These are phyloP conservation scores for Talaromyces sp. DNA, from an alignment of 2,329 filamentous ascomycete species.

Conservation along the genomic window DNA sequence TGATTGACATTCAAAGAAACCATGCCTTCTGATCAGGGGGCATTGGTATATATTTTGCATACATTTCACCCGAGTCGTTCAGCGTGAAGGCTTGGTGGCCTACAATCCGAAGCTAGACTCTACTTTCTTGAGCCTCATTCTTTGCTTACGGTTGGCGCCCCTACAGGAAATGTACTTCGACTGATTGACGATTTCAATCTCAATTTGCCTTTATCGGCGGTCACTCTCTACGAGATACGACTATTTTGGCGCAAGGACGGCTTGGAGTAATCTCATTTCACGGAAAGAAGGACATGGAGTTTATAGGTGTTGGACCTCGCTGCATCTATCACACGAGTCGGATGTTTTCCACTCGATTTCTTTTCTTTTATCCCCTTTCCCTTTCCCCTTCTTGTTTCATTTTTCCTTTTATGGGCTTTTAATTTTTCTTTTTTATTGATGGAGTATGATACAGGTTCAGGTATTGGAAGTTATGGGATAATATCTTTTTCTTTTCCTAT, in stretches of 20 bases:
- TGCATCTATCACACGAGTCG: neutral
- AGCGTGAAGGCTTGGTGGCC: neutral
- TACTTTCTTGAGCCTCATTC: neutral
- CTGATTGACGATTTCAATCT: neutral
- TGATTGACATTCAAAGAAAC: neutral
- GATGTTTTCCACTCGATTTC: neutral
- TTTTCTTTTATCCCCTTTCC: conserved; percentile 11
- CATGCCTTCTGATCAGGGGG: neutral
- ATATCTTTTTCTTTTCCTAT: conserved; percentile 19
- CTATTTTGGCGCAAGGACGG: conserved; percentile 6
- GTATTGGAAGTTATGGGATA: conserved; percentile 17
- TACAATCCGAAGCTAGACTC: neutral
- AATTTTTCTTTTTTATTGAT: conserved; percentile 18
- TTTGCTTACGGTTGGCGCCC: conserved; percentile 3
- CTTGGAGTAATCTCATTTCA: conserved; percentile 12
- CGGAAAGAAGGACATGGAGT: conserved; percentile 11
- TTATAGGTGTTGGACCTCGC: conserved; percentile 8
- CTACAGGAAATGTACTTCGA: neutral
- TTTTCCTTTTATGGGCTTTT: conserved; percentile 19
- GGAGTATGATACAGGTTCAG: conserved; percentile 16
- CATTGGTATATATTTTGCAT: conserved; percentile 16
- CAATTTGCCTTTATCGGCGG: neutral
- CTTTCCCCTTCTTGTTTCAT: conserved; percentile 17
- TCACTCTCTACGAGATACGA: conserved; percentile 4
- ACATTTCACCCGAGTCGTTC: neutral